These are phyloP conservation scores for Fabrea salina DNA, from an alignment of 169 alveolate genomes.

Conservation along the genomic window DNA sequence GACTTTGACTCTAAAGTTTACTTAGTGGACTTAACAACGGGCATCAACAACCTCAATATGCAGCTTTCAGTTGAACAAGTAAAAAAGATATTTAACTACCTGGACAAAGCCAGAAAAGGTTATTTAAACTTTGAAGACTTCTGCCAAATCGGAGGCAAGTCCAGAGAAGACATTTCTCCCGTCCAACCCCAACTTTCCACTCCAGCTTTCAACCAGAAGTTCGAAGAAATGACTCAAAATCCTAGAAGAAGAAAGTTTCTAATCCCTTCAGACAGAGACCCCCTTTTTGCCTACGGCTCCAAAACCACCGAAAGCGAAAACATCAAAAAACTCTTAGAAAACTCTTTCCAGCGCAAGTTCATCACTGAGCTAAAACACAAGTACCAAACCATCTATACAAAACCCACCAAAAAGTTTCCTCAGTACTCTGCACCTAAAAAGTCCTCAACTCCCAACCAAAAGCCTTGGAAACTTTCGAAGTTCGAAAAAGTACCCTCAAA, in stretches of 20 bases:
- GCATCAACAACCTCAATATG: neutral
- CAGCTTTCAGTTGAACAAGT: neutral
- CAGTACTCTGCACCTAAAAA: too few species aligned
- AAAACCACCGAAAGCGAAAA: neutral
- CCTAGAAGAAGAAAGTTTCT: neutral
- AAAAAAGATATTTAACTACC: neutral
- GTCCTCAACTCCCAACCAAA: too few species aligned
- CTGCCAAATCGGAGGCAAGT: neutral
- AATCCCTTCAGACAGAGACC: neutral
- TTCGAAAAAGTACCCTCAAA: too few species aligned
- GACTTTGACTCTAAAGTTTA: neutral
- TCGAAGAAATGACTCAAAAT: neutral
- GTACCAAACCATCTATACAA: too few species aligned
- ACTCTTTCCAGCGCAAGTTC: too few species aligned
- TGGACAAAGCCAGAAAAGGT: neutral
- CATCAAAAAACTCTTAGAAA: neutral
- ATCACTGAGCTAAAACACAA: too few species aligned
- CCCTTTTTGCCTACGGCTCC: neutral
- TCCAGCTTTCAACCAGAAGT: neutral
- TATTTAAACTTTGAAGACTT: neutral
- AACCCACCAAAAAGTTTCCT: too few species aligned
- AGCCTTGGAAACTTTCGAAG: too few species aligned
- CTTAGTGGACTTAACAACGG: neutral
- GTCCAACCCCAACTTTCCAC: neutral
- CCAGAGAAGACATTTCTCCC: neutral